A percentile compares a stretch with the other conserved stretches of the same genome.
These are phyloP conservation scores for Leishmania arabica DNA, from an alignment of 208 protist genomes.

Conservation along the genomic window DNA sequence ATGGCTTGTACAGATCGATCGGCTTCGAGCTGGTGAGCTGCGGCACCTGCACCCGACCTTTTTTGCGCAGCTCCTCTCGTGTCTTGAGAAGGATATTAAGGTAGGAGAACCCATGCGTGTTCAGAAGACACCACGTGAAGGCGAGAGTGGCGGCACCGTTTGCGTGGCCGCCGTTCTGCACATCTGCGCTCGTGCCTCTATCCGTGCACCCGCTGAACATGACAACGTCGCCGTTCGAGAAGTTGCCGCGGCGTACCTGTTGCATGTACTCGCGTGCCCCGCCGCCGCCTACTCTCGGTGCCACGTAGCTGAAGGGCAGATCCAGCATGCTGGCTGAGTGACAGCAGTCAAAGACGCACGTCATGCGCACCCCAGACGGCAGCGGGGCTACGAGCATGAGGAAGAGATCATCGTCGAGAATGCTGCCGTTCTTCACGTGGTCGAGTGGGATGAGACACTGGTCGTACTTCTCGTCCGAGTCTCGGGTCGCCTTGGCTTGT, in stretches of 20 bases:
- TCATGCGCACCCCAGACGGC: conserved; percentile 84
- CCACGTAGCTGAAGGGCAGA: conserved; percentile 88
- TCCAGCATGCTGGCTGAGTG: conserved; percentile 92
- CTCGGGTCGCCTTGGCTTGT: conserved; percentile 48
- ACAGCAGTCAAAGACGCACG: conserved; percentile 94
- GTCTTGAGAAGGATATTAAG: conserved; percentile 84
- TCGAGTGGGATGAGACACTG: conserved; percentile 87
- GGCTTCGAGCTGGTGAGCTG: conserved; percentile 92
- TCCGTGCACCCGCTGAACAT: conserved; percentile 92
- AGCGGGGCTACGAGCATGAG: conserved; percentile 71
- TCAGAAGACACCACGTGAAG: conserved; percentile 73
- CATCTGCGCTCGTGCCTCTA: conserved; percentile 81
- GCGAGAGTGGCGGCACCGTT: conserved; percentile 87
- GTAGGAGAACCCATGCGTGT: conserved; percentile 71
- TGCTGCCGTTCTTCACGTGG: conserved; percentile 61
- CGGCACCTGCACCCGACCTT: conserved; percentile 83
- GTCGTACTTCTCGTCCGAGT: conserved; percentile 79
- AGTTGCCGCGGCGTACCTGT: conserved; percentile 73
- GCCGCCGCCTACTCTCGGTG: conserved; percentile 10
- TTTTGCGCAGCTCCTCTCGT: conserved; percentile 67
- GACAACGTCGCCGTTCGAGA: conserved; percentile 80
- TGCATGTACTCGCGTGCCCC: conserved; percentile 48
- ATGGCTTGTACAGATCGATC: conserved; percentile 87
- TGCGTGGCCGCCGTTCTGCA: conserved; percentile 42
- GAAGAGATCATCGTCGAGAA: conserved; percentile 92